Percentiles rank a stretch among this genome's conserved stretches.
Evolutionary conservation across 495 filamentous ascomycete genomes (phyloP).

Genomic region (Pyrenopolyporus hunteri): DNA sequence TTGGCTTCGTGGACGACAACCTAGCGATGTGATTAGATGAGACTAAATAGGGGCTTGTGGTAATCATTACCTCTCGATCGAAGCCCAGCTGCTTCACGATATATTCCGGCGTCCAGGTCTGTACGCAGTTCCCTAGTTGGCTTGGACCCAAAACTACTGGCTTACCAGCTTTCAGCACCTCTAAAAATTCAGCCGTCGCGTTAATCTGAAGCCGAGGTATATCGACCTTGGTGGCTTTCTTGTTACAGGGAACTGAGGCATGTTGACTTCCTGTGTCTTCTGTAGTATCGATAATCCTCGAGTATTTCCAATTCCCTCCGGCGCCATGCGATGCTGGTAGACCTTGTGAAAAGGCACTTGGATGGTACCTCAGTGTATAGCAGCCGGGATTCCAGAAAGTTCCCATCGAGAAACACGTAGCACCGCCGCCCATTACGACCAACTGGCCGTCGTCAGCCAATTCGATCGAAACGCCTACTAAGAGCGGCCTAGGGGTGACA

Average conservation of each 20-base stretch:
- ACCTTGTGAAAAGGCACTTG: background rate
- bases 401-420: slow-evolving; percentile 89
- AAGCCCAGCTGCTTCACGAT: slow-evolving; percentile 67
- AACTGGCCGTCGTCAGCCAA: slow-evolving; percentile 48
- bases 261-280: slow-evolving; percentile 13
- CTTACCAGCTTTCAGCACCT: slow-evolving; percentile 60
- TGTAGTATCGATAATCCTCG: slow-evolving; percentile 28
- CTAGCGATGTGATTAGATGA: slow-evolving; percentile 46
- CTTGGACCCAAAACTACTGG: slow-evolving; percentile 70
- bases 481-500: slow-evolving; percentile 57
- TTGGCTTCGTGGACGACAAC: slow-evolving; percentile 73
- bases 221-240: slow-evolving; percentile 25
- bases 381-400: slow-evolving; percentile 72
- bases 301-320: slow-evolving; percentile 18
- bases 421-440: slow-evolving; percentile 77
- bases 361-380: slow-evolving; percentile 38
- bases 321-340: background rate
- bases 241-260: background rate
- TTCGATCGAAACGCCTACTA: slow-evolving; percentile 66
- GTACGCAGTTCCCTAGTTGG: slow-evolving; percentile 69
- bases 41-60: background rate
- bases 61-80: slow-evolving; percentile 63
- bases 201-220: slow-evolving; percentile 60
- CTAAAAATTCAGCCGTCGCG: slow-evolving; percentile 61
- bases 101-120: slow-evolving; percentile 72